Evolutionary conservation across 2,329 filamentous ascomycete genomes (phyloP).

Genomic region (Daldinia eschscholtzii): DNA sequence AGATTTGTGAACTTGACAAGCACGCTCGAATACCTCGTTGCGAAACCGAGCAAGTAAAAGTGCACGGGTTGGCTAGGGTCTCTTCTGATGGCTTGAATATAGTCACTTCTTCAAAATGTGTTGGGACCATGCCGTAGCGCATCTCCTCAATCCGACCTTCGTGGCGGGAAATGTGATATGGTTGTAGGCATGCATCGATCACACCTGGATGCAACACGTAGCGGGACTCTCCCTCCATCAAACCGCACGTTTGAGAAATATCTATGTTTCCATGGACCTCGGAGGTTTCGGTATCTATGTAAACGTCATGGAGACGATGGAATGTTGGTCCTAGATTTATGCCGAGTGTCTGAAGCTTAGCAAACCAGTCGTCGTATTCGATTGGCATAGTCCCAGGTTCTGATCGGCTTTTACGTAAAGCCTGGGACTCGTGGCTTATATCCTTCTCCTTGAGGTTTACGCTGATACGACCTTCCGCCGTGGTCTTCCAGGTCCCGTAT

Average conservation of each 20-base stretch:
- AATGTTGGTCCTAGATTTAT: constrained; percentile 57
- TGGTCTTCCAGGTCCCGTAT: background rate
- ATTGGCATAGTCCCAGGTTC: background rate
- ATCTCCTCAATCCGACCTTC: constrained; percentile 49
- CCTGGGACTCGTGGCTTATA: background rate
- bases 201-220: constrained; percentile 56
- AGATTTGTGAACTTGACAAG: background rate
- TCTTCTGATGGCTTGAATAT: constrained; percentile 14
- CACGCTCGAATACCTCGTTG: background rate
- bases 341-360: constrained; percentile 26
- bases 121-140: constrained; percentile 48
- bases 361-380: background rate
- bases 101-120: constrained; percentile 24
- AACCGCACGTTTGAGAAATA: background rate
- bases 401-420: constrained; percentile 25
- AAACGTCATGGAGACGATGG: constrained; percentile 51
- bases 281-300: constrained; percentile 47
- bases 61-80: background rate
- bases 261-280: too few species aligned
- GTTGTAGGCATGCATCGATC: constrained; percentile 55
- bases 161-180: constrained; percentile 50
- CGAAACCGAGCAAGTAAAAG: background rate
- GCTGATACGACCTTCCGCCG: background rate
- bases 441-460: background rate
- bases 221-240: constrained; percentile 53